Base-by-base conservation (phyloP, 148 eudicot genomes). In the Silene conica region DNA sequence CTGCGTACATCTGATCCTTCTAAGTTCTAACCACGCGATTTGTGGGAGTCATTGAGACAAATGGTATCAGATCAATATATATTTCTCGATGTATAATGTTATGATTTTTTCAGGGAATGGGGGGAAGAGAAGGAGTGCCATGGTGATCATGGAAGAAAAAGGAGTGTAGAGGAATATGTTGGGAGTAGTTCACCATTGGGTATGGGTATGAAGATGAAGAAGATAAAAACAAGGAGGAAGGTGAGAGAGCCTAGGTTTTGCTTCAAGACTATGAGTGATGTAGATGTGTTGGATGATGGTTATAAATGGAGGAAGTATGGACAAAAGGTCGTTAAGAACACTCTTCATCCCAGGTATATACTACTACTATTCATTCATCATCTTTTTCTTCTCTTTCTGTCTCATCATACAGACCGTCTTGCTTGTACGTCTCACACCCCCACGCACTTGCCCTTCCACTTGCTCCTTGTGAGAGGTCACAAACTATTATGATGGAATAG, bases 221-320 rank as follows among this genome's bases (percentile, higher is more conserved):
- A 85, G 85, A 82, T 85, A 6, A 92, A 92, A 82, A 81, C 81
- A 66, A 88, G 92, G 61, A 92, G 90, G 77, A 92, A 92, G 79
- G 86, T 91, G 19, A 87, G 93, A 55, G 97, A 89, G 71, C 97
- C 97, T 43, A 86, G 97, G 60, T 91, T 91, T 80, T 83, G 93
- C 88, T 91, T 91, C 89, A 89, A 91, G 86, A 91, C 97, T 38
- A 74, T 89, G 80, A 91, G 97, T 69, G 97, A 91, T 52, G 86
- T 91, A 46, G 97, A 91, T 83, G 92, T 91, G 21, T 72, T 91
- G 54, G 97, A 91, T 74, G 97, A 91, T 86, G 97, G 97, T 55
- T 91, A 91, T 73, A 91, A 89, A 54, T 91, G 97, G 97, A 83
- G 97, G 67, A 91, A 91, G 68, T 91, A 91, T 67, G 97, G 97